Conservation (phyloP, 2,329 filamentous ascomycete genomes). For the Aspergillus sp. region DNA sequence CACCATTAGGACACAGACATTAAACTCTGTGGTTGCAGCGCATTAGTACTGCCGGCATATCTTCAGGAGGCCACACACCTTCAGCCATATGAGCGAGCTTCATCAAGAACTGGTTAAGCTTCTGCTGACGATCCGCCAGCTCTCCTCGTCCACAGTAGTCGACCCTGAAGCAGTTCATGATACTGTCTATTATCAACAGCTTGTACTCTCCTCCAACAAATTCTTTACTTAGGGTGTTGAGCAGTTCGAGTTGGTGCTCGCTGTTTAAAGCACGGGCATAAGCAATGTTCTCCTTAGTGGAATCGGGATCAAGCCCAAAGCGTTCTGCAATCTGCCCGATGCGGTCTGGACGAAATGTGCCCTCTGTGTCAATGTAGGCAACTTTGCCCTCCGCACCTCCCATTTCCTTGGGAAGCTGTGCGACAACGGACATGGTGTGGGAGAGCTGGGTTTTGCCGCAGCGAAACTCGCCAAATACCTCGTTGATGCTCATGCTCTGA, state of each 20-base stretch:
- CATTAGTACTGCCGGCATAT: background rate
- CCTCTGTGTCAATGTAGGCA: slow-evolving; percentile 67
- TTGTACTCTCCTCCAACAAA: slow-evolving; percentile 65
- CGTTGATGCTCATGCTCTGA: slow-evolving; percentile 69
- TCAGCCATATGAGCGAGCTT: slow-evolving; percentile 66
- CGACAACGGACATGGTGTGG: slow-evolving; percentile 67
- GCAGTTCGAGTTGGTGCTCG: slow-evolving; percentile 64
- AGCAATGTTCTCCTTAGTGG: slow-evolving; percentile 66
- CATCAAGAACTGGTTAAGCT: slow-evolving; percentile 64
- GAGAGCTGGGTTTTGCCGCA: slow-evolving; percentile 71
- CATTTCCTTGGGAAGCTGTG: slow-evolving; percentile 57
- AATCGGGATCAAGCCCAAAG: slow-evolving; percentile 60
- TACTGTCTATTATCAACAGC: slow-evolving; percentile 67
- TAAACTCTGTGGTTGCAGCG: slow-evolving; percentile 55
- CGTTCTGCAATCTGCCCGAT: slow-evolving; percentile 67
- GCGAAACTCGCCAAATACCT: slow-evolving; percentile 45
- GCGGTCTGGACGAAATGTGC: slow-evolving; percentile 66
- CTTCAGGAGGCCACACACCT: slow-evolving; percentile 37
- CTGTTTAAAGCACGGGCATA: slow-evolving; percentile 66
- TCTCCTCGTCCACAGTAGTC: slow-evolving; percentile 68
- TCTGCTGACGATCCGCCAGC: slow-evolving; percentile 67
- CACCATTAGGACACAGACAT: slow-evolving; percentile 64
- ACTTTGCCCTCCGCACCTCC: slow-evolving; percentile 69
- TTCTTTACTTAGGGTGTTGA: slow-evolving; percentile 61
- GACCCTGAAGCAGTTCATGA: slow-evolving; percentile 68